Evolutionary conservation across 768 basidiomycete species (phyloP).

Genomic region (Leccinum boreale): DNA sequence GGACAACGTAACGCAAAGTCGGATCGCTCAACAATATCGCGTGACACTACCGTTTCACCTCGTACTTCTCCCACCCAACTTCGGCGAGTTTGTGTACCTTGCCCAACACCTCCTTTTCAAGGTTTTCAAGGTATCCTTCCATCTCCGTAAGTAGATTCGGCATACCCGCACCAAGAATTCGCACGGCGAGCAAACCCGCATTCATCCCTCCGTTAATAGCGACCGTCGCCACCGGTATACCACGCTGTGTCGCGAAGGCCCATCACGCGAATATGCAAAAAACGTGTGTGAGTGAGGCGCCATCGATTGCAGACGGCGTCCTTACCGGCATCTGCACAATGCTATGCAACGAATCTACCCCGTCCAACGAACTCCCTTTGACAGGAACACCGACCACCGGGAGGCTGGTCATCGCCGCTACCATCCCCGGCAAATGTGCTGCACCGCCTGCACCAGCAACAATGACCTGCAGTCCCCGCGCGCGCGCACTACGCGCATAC

Average conservation of each 20-base stretch:
- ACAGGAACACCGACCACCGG: conserved; percentile 98
- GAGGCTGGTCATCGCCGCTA: conserved; percentile 87
- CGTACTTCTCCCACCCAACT: conserved; percentile 86
- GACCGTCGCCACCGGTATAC: conserved; percentile 95
- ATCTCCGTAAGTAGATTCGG: conserved; percentile 64
- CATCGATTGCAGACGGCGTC: conserved; percentile 27
- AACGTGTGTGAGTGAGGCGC: background rate
- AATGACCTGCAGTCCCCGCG: conserved; percentile 67
- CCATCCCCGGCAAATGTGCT: conserved; percentile 98
- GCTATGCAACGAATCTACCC: conserved; percentile 94
- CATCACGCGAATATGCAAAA: background rate
- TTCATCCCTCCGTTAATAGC: conserved; percentile 96
- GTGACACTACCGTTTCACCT: conserved; percentile 36
- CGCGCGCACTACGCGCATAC: conserved; percentile 73
- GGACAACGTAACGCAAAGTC: too few relatives aligned
- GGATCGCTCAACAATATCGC: too few relatives aligned
- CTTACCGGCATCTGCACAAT: conserved; percentile 98
- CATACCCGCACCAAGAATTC: conserved; percentile 79
- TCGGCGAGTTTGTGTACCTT: conserved; percentile 77
- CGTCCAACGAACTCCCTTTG: conserved; percentile 89
- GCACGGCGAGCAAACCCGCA: conserved; percentile 86
- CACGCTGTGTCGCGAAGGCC: conserved; percentile 52
- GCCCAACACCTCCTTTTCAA: conserved; percentile 72
- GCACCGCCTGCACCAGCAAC: conserved; percentile 99
- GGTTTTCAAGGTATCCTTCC: conserved; percentile 64